Evolutionary conservation across 345 rosid species (phyloP).

Genomic region (Pugionium cornutum): DNA sequence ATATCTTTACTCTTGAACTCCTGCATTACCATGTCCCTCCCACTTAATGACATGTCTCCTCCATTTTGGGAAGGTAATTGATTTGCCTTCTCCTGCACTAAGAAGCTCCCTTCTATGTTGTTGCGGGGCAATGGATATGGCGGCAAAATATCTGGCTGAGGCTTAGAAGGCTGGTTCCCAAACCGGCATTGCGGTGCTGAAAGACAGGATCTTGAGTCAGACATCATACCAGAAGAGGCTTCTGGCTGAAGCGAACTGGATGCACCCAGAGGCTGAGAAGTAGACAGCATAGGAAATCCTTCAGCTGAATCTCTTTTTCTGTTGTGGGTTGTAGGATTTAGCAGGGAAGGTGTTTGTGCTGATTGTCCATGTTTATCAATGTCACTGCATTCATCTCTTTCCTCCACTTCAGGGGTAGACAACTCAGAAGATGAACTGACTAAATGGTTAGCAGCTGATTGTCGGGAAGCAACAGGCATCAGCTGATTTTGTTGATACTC

Average conservation of each 20-base stretch:
- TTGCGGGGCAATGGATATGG: constrained; percentile 38
- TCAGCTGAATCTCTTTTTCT: constrained; percentile 35
- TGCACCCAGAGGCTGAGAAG: constrained; percentile 38
- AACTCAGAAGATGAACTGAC: constrained; percentile 39
- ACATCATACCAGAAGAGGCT: constrained; percentile 34
- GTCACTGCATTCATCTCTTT: constrained; percentile 40
- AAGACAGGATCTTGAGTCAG: constrained; percentile 39
- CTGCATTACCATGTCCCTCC: constrained; percentile 24
- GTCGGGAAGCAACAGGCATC: constrained; percentile 41
- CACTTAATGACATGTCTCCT: constrained; percentile 39
- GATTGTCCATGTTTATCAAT: constrained; percentile 49
- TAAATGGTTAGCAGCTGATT: constrained; percentile 34
- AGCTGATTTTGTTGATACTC: constrained; percentile 44
- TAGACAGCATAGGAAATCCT: constrained; percentile 45
- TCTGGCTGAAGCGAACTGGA: constrained; percentile 43
- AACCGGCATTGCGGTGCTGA: constrained; percentile 42
- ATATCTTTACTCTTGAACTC: constrained; percentile 44
- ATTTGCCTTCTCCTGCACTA: constrained; percentile 41
- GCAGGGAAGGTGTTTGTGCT: constrained; percentile 40
- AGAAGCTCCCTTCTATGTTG: constrained; percentile 41
- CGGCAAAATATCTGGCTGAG: constrained; percentile 37
- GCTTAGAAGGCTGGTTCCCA: constrained; percentile 41
- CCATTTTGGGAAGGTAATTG: constrained; percentile 39
- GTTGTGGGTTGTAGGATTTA: no score
- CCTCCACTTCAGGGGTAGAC: constrained; percentile 41